These are phyloP conservation scores for Helicostylum pulchrum DNA, from an alignment of 192 early-diverging fungal species.

Conservation along the genomic window DNA sequence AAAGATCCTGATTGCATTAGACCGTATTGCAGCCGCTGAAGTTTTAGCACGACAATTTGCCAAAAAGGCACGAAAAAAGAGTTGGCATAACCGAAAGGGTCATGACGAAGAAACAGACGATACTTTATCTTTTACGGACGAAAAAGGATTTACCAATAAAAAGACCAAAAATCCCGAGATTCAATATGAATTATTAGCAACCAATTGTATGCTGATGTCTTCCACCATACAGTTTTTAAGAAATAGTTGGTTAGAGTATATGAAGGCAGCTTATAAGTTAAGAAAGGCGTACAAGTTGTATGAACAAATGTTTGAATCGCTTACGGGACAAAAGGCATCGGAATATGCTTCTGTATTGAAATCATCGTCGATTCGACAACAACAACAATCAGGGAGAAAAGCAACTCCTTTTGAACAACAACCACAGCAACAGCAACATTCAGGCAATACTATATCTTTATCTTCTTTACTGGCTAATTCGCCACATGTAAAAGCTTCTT, in stretches of 20 bases:
- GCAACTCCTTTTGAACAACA: not conserved
- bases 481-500: too few species aligned
- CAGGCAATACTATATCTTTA: too few species aligned
- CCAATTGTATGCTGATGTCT: constrained; percentile 39
- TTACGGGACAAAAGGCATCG: constrained; percentile 30
- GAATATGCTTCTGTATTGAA: constrained; percentile 21
- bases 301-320: constrained; percentile 31
- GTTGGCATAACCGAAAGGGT: not conserved
- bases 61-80: constrained; percentile 6
- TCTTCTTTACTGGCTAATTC: too few species aligned
- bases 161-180: constrained; percentile 6
- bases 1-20: constrained; percentile 27
- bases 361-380: not conserved
- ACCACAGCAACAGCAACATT: not conserved
- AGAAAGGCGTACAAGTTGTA: constrained; percentile 37
- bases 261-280: constrained; percentile 36
- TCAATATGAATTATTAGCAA: constrained; percentile 31
- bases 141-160: not conserved
- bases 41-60: constrained; percentile 18
- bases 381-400: not conserved
- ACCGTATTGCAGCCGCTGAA: constrained; percentile 25
- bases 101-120: not conserved
- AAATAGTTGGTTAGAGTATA: constrained; percentile 36
- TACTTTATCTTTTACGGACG: not conserved
- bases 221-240: constrained; percentile 36